A percentile compares a stretch with the other conserved stretches of the same genome.
Conservation (phyloP, 306 rosid species). For the Carpinus fangiana region DNA sequence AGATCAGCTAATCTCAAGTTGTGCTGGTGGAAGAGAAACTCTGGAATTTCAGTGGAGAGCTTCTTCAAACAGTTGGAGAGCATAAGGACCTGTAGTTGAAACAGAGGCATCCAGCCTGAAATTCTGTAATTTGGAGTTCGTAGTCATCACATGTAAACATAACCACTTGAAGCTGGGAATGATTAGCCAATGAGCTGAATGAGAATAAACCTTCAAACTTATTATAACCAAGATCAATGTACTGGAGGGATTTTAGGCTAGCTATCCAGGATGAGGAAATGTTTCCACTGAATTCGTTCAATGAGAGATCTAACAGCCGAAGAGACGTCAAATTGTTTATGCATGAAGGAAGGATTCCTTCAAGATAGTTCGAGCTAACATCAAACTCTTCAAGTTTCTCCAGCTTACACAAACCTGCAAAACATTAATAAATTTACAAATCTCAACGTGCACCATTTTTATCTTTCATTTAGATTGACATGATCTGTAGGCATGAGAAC, state of each 20-base stretch:
- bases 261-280: constrained; percentile 12
- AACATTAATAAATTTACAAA: too few species aligned
- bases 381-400: constrained; percentile 13
- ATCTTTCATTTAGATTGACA: too few species aligned
- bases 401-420: constrained; percentile 9
- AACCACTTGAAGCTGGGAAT: constrained; percentile 15
- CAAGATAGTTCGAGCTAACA: constrained; percentile 3
- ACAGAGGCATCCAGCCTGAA: constrained; percentile 2
- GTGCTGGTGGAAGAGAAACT: neutral
- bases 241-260: constrained; percentile 11
- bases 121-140: neutral
- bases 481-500: too few species aligned
- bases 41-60: neutral
- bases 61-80: constrained; percentile 8
- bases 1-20: constrained; percentile 3
- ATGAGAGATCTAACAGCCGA: constrained; percentile 14
- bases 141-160: neutral
- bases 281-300: constrained; percentile 15
- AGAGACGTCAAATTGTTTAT: constrained; percentile 16
- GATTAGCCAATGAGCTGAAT: constrained; percentile 20
- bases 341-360: constrained; percentile 14
- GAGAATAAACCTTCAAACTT: constrained; percentile 17
- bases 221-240: constrained; percentile 15
- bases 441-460: too few species aligned
- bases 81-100: constrained; percentile 19